A percentile compares a stretch with the other conserved stretches of the same genome.
Conservation (phyloP, 2,329 filamentous ascomycete genomes). For the Hyphodiscus sp. region DNA sequence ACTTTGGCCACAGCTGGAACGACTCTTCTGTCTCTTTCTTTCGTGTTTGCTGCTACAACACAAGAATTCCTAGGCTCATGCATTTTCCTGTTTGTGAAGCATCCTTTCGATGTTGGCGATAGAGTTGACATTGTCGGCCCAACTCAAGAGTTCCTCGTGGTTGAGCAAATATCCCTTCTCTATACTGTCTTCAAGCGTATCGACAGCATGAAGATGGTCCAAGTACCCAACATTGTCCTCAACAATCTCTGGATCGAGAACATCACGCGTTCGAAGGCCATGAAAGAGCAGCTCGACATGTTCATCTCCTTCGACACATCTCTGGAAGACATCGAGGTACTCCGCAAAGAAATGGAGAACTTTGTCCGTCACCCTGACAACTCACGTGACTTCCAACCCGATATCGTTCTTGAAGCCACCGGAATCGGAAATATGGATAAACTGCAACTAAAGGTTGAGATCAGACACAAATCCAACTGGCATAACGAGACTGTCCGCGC, state of each 20-base stretch:
- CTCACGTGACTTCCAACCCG: conserved; percentile 81
- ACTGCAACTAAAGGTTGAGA: conserved; percentile 72
- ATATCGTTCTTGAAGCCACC: conserved; percentile 70
- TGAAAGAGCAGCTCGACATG: conserved; percentile 75
- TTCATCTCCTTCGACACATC: conserved; percentile 79
- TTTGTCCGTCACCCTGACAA: conserved; percentile 85
- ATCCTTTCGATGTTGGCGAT: conserved; percentile 94
- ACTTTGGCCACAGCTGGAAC: conserved; percentile 88
- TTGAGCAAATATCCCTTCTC: conserved; percentile 89
- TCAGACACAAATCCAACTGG: conserved; percentile 92
- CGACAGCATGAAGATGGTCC: conserved; percentile 69
- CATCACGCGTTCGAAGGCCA: conserved; percentile 80
- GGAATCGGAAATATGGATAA: conserved; percentile 84
- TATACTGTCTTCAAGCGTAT: conserved; percentile 89
- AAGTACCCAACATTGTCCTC: conserved; percentile 81
- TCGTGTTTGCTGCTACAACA: conserved; percentile 85
- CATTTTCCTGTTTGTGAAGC: conserved; percentile 98
- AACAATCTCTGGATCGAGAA: conserved; percentile 97
- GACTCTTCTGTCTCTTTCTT: conserved; percentile 88
- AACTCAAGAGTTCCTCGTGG: conserved; percentile 60
- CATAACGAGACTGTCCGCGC: conserved; percentile 78
- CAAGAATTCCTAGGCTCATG: conserved; percentile 97
- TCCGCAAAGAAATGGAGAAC: conserved; percentile 75
- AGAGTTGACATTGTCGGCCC: conserved; percentile 69
- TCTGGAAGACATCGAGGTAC: conserved; percentile 81